Evolutionary conservation across 1,139 yeast species (phyloP).

Genomic region (Lodderomyces theae): DNA sequence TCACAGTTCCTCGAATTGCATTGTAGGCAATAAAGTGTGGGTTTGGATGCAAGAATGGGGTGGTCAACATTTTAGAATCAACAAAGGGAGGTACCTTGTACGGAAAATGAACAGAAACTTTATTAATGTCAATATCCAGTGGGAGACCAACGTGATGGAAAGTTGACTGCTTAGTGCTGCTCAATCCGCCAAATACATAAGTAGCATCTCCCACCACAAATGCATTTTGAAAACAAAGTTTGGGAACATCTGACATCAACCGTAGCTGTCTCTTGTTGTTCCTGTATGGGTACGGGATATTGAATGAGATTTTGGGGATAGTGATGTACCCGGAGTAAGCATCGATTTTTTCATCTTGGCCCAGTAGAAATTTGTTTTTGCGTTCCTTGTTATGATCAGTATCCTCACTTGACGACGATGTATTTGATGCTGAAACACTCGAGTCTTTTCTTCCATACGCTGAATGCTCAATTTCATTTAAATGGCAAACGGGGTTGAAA

Average conservation of each 20-base stretch:
- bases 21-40: slow-evolving; percentile 28
- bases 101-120: slow-evolving; percentile 39
- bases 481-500: slow-evolving; percentile 26
- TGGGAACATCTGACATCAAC: slow-evolving; percentile 21
- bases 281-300: slow-evolving; percentile 19
- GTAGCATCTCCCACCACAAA: slow-evolving; percentile 32
- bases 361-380: neutral
- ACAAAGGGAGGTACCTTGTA: slow-evolving; percentile 42
- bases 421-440: slow-evolving; percentile 6
- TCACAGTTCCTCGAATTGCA: slow-evolving; percentile 33
- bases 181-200: slow-evolving; percentile 41
- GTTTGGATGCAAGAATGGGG: slow-evolving; percentile 35
- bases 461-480: slow-evolving; percentile 24
- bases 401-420: neutral
- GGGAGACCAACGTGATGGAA: slow-evolving; percentile 39
- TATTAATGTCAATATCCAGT: slow-evolving; percentile 24
- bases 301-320: slow-evolving; percentile 28
- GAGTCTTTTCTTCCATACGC: slow-evolving; percentile 11
- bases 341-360: slow-evolving; percentile 17
- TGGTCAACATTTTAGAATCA: slow-evolving; percentile 31
- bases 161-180: slow-evolving; percentile 18
- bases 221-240: slow-evolving; percentile 35
- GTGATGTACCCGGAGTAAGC: slow-evolving; percentile 32
- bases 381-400: neutral
- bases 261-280: slow-evolving; percentile 12